Percentiles rank a stretch among this genome's conserved stretches.
Evolutionary conservation across 2,329 filamentous ascomycete genomes (phyloP).

Genomic region (Calonectria hongkongensis): DNA sequence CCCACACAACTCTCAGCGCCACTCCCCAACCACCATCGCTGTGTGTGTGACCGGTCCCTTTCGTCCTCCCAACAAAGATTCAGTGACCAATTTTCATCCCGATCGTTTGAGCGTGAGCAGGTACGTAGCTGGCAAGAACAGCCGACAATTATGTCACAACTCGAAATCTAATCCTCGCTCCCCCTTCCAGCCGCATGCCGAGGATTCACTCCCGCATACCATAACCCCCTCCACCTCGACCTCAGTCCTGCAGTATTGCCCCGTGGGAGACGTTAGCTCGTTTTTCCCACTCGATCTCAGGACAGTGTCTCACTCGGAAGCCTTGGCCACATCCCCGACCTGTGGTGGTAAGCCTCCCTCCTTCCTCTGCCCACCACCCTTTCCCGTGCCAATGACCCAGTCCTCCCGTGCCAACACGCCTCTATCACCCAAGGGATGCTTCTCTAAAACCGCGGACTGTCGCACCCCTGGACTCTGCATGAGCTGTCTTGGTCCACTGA

Average conservation of each 20-base stretch:
- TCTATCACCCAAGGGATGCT: conserved; percentile 56
- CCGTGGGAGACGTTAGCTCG: conserved; percentile 80
- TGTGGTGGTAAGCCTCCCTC: conserved; percentile 71
- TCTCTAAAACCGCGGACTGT: conserved; percentile 29
- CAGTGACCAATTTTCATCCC: conserved; percentile 14
- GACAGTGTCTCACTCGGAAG: conserved; percentile 67
- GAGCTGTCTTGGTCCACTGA: conserved; percentile 46
- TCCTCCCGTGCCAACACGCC: conserved; percentile 53
- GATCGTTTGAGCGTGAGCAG: conserved; percentile 46
- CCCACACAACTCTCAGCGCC: conserved; percentile 7
- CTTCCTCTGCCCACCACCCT: conserved; percentile 46
- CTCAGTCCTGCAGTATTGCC: conserved; percentile 64
- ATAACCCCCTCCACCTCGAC: conserved; percentile 63
- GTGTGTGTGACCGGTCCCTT: conserved; percentile 30
- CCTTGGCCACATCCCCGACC: conserved; percentile 63
- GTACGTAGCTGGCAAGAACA: conserved; percentile 50
- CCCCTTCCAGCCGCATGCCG: conserved; percentile 62
- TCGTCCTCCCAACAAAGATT: conserved; percentile 19
- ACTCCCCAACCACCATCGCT: conserved; percentile 36
- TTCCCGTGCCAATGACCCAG: conserved; percentile 48
- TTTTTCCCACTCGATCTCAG: conserved; percentile 73
- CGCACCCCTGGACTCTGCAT: conserved; percentile 37
- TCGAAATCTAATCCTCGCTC: conserved; percentile 54
- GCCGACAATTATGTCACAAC: conserved; percentile 41
- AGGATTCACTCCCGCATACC: conserved; percentile 59